Evolutionary conservation across 257 asterid species (phyloP).

Genomic region (Verbena officinalis): DNA sequence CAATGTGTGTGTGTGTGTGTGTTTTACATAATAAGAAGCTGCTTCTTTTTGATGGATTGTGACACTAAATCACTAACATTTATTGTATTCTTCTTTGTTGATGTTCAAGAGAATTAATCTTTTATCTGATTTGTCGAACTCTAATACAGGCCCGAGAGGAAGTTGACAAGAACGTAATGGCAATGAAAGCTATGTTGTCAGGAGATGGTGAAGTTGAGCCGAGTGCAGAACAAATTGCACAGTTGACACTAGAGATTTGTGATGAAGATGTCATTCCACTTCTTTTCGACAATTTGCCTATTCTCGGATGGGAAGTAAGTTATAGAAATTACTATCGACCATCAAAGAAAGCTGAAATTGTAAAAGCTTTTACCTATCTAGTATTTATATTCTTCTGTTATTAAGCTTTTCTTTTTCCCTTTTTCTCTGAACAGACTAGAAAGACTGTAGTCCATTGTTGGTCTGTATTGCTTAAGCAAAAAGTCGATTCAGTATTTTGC

Average conservation of each 20-base stretch:
- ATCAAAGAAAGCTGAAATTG: constrained; percentile 4
- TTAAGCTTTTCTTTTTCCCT: constrained; percentile 27
- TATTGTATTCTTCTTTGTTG: too few relatives aligned
- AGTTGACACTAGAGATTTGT: constrained; percentile 79
- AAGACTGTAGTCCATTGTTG: constrained; percentile 89
- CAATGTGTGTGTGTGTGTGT: not conserved
- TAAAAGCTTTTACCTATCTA: constrained; percentile 17
- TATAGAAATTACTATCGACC: not conserved
- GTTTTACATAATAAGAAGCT: not conserved
- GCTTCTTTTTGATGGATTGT: not conserved
- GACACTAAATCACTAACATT: not conserved
- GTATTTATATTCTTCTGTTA: constrained; percentile 27
- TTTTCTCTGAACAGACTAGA: constrained; percentile 69
- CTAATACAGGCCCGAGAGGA: constrained; percentile 84
- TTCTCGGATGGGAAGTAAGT: constrained; percentile 98
- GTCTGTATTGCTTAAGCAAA: constrained; percentile 90
- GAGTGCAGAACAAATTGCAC: constrained; percentile 72
- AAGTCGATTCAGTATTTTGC: constrained; percentile 66
- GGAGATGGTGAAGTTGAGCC: constrained; percentile 98
- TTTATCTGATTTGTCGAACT: constrained; percentile 5
- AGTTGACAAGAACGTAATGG: constrained; percentile 85
- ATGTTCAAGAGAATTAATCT: too few relatives aligned
- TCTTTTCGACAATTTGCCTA: constrained; percentile 81
- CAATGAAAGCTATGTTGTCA: constrained; percentile 81
- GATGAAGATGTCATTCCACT: constrained; percentile 85